phyloP scores from a whole-genome alignment of 345 rosid species.

The Salix arbutifolia region DNA sequence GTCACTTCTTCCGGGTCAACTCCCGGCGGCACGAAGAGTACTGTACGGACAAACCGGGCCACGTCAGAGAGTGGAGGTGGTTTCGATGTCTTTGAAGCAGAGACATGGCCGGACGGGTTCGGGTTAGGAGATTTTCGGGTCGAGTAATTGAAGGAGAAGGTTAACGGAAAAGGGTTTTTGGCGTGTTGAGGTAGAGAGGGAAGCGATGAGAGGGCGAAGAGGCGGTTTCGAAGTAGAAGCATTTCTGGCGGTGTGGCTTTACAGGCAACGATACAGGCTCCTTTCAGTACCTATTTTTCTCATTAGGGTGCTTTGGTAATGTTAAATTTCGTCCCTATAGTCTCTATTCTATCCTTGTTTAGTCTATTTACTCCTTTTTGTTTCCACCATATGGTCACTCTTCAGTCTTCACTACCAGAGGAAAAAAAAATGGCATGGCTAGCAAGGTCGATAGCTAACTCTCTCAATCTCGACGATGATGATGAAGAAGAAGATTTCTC shows the following conservation, averaged over 20 bases:
- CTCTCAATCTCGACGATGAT: conserved; percentile 49
- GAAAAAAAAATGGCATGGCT: conserved; percentile 52
- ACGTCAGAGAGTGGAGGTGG: neutral
- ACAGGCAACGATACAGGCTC: too few relatives aligned
- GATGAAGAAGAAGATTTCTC: neutral
- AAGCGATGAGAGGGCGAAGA: conserved; percentile 6
- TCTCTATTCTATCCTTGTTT: too few relatives aligned
- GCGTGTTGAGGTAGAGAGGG: neutral
- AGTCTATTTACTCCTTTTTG: too few relatives aligned
- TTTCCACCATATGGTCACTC: too few relatives aligned
- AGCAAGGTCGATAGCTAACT: conserved; percentile 58
- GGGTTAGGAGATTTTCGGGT: neutral
- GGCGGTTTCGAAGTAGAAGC: conserved; percentile 14
- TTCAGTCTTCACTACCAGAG: too few relatives aligned
- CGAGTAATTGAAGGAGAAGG: neutral
- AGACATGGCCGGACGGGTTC: neutral
- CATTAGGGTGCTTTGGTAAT: too few relatives aligned
- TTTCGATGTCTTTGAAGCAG: conserved; percentile 11
- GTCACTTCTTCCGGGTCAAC: conserved; percentile 60
- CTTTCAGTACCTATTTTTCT: too few relatives aligned
- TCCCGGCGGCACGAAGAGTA: conserved; percentile 71
- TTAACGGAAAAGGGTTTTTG: neutral
- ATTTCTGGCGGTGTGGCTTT: neutral
- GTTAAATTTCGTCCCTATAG: too few relatives aligned
- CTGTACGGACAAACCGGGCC: neutral